phyloP scores from a whole-genome alignment of 1,284 basidiomycete species.

The Cystobasidiaceae sp. region DNA sequence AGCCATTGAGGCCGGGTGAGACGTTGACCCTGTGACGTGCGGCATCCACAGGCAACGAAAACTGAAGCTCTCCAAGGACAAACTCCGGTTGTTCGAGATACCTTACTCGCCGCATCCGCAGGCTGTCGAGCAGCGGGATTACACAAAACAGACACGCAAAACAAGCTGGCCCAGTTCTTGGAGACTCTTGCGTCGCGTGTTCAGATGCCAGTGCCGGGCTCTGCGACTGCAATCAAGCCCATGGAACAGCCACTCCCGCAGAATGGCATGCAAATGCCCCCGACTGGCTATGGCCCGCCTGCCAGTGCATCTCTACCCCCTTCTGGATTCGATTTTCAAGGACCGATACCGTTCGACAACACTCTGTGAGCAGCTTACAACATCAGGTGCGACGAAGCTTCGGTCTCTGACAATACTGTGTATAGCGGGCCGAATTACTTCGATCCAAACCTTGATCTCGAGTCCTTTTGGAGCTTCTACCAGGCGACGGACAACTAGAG shows the following conservation, averaged over 20 bases:
- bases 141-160: constrained; percentile 3
- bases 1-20: neutral
- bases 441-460: constrained; percentile 13
- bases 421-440: constrained; percentile 2
- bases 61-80: neutral
- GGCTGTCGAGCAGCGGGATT: neutral
- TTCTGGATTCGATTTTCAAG: constrained; percentile 3
- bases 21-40: neutral
- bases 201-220: neutral
- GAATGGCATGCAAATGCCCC: neutral
- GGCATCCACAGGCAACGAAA: neutral
- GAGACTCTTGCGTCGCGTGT: neutral
- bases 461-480: constrained; percentile 21
- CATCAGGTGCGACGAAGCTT: neutral
- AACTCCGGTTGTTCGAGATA: neutral
- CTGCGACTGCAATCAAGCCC: neutral
- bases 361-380: neutral
- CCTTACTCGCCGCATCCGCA: neutral
- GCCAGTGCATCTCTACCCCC: neutral
- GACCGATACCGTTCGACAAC: neutral
- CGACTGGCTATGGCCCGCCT: too few relatives aligned
- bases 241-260: neutral
- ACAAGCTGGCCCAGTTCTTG: constrained; percentile 13
- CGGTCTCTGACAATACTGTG: neutral
- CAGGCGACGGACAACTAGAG: neutral